These are phyloP conservation scores for Acidiella bohemica DNA, from an alignment of 495 filamentous ascomycete species.

Conservation along the genomic window DNA sequence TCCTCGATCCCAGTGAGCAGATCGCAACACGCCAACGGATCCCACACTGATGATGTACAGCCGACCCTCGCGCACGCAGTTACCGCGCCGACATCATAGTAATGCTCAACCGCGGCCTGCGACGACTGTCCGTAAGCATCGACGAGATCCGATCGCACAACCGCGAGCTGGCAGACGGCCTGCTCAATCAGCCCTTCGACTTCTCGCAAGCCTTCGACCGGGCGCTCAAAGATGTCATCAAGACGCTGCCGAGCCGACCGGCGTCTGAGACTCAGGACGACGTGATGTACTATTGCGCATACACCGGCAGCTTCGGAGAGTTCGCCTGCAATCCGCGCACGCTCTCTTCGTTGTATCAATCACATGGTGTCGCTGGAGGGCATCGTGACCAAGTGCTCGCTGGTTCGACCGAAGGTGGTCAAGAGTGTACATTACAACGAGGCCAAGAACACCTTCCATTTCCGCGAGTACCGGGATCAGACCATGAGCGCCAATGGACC, in stretches of 20 bases:
- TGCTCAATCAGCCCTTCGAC: conserved; percentile 79
- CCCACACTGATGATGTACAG: conserved; percentile 22
- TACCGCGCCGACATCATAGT: conserved; percentile 78
- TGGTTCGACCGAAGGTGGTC: conserved; percentile 90
- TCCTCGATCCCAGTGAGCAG: conserved; percentile 68
- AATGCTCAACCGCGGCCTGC: conserved; percentile 80
- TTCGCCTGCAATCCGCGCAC: conserved; percentile 91
- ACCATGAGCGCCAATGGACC: conserved; percentile 87
- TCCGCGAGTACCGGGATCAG: conserved; percentile 81
- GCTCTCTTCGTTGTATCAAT: conserved; percentile 79
- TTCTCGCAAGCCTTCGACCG: conserved; percentile 73
- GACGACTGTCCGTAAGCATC: conserved; percentile 67
- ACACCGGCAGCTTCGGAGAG: conserved; percentile 87
- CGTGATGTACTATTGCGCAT: conserved; percentile 82
- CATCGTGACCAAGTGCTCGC: conserved; percentile 89
- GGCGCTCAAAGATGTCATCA: conserved; percentile 76
- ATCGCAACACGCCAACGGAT: too few species aligned
- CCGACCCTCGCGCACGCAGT: conserved; percentile 48
- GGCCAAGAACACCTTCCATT: conserved; percentile 64
- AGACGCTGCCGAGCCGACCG: conserved; percentile 55
- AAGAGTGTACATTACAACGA: conserved; percentile 97
- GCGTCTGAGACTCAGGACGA: conserved; percentile 47
- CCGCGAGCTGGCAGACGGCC: conserved; percentile 68
- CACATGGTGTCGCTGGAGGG: conserved; percentile 95
- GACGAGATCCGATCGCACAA: conserved; percentile 90